Conservation (phyloP, 192 early-diverging fungal species). For the Gaertneriomyces semiglobifer region DNA sequence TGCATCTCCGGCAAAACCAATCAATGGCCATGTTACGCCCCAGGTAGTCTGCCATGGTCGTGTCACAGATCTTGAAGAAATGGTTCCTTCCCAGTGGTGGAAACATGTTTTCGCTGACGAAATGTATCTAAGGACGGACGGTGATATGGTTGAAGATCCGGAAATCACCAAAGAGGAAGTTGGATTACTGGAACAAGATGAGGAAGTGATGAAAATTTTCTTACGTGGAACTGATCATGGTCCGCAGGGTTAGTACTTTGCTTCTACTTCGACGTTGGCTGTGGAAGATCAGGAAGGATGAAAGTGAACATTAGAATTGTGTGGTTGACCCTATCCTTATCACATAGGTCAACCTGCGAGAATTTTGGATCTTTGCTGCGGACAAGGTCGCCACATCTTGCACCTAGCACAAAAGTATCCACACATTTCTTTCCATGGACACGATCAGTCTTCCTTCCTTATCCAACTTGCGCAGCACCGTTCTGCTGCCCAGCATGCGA, state of each 20-base stretch:
- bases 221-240: conserved; percentile 16
- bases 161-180: conserved; percentile 59
- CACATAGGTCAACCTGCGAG: conserved; percentile 14
- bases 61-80: conserved; percentile 49
- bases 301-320: background rate
- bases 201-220: conserved; percentile 36
- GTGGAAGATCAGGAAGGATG: background rate
- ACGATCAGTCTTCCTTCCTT: conserved; percentile 62
- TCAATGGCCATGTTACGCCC: conserved; percentile 15
- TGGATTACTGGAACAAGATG: conserved; percentile 41
- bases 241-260: background rate
- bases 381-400: conserved; percentile 62
- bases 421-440: conserved; percentile 48
- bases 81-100: conserved; percentile 63
- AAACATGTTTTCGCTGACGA: conserved; percentile 50
- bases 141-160: conserved; percentile 67
- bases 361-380: conserved; percentile 68
- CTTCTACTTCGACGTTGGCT: too few relatives aligned
- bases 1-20: conserved; percentile 1
- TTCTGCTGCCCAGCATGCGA: conserved; percentile 26
- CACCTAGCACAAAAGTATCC: conserved; percentile 54
- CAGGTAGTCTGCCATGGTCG: conserved; percentile 49
- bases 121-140: conserved; percentile 65
- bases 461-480: conserved; percentile 52
- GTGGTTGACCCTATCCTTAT: background rate